A percentile compares a stretch with the other conserved stretches of the same genome.
These are phyloP conservation scores for Lithocarpus polystachyus DNA, from an alignment of 306 rosid species.

Conservation along the genomic window DNA sequence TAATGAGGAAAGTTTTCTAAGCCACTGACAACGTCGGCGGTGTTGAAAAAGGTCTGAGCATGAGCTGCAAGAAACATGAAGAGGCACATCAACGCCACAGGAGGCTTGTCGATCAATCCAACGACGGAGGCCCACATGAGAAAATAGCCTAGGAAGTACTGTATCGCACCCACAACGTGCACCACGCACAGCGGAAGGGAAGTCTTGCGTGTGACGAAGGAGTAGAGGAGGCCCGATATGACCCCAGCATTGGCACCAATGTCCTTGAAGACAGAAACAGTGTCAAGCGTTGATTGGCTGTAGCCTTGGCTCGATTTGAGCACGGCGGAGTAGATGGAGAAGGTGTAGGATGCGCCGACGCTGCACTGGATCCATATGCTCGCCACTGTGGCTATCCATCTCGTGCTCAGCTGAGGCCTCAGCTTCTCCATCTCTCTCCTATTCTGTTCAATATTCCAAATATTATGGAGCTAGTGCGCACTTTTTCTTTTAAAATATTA, in stretches of 20 bases:
- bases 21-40: constrained; percentile 68
- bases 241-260: constrained; percentile 83
- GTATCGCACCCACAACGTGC: constrained; percentile 51
- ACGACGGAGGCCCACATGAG: constrained; percentile 74
- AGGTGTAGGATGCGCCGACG: constrained; percentile 86
- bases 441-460: too few species aligned
- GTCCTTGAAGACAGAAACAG: constrained; percentile 93
- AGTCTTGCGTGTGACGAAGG: constrained; percentile 47
- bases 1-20: constrained; percentile 59
- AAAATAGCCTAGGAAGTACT: constrained; percentile 58
- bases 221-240: constrained; percentile 72
- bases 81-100: constrained; percentile 63
- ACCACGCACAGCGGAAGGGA: constrained; percentile 59
- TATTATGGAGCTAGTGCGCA: too few species aligned
- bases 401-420: constrained; percentile 26
- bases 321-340: constrained; percentile 69
- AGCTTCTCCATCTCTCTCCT: constrained; percentile 30
- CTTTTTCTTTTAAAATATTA: too few species aligned
- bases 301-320: constrained; percentile 75
- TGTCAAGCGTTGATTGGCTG: constrained; percentile 85
- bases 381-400: constrained; percentile 62
- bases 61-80: constrained; percentile 66
- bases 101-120: constrained; percentile 57
- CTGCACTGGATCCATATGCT: constrained; percentile 81
- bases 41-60: constrained; percentile 75